Evolutionary conservation across 2,329 filamentous ascomycete species (phyloP), one percentile per base, ranked within the genome.

Genomic region (Aspergillus caelatus): DNA sequence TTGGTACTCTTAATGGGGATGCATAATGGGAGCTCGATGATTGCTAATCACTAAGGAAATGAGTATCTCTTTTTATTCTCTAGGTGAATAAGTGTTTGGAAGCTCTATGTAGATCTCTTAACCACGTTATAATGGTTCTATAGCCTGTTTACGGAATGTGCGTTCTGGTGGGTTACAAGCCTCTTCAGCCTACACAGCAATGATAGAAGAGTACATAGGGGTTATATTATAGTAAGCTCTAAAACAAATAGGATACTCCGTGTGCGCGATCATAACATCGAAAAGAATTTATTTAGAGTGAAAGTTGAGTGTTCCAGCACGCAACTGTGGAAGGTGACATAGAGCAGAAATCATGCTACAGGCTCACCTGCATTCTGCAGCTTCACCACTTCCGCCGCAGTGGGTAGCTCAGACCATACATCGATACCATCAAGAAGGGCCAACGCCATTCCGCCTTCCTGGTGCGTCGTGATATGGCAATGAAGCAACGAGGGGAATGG

Each of bases 401-500:
- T 55, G 16, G 52, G 21, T 10, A 55, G 34, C 11, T 55, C 52
- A 9, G 32, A 11, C 52, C 52, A 55, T 55, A 26, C 6, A 19
- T 55, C 52, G n/a, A 55, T 26, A 7, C 52, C 52, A n/a, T 55
- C 52, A 19, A 55, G 52, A 23, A 55, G 52, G 19, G 52, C 52
- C 32, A 55, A 28, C 14, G 52, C 52, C 52, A 55, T 55, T 5
- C 52, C 52, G 11, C 52, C 52, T 14, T 55, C 52, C 52, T 55
- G 52, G 52, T 55, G 52, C 34, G 52, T 55, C 19, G 52, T 19
- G 30, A 55, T 55, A 39, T 55, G 52, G 4, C 52, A 55, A 39
- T 55, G 52, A 26, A 55, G 52, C n/a, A 55, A 21, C 52, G 52
- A 55, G 12, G 52, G 52, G 8, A 55, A 55, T 26, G 52, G 52